Evolutionary conservation across 139 green algal genomes (phyloP).

Genomic region (Pseudopediastrum boryanum): DNA sequence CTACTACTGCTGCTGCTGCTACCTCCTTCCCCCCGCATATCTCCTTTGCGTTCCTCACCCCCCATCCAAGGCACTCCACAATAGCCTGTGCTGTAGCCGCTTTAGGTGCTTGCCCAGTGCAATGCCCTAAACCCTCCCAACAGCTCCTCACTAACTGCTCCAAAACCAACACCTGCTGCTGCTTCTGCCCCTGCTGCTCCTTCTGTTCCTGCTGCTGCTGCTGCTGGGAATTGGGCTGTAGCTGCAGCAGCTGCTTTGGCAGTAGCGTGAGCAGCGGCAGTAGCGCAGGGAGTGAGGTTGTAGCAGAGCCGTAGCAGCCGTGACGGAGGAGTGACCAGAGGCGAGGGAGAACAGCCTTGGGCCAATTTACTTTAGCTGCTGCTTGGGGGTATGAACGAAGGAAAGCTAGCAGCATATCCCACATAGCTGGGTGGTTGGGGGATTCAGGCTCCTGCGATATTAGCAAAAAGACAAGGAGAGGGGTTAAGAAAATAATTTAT

Average conservation of each 20-base stretch:
- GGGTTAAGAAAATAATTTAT: too few species aligned
- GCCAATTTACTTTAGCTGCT: constrained; percentile 48
- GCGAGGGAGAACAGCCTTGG: constrained; percentile 71
- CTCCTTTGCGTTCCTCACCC: constrained; percentile 10
- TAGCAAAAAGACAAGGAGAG: too few species aligned
- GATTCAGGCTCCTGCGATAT: constrained; percentile 67
- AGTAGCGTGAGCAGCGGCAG: constrained; percentile 70
- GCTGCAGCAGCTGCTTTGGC: constrained; percentile 34
- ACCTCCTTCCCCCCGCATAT: background rate
- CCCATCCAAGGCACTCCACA: constrained; percentile 55
- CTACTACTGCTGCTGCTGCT: constrained; percentile 11
- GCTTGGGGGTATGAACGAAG: constrained; percentile 19
- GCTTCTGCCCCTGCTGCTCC: background rate
- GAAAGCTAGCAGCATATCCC: constrained; percentile 76
- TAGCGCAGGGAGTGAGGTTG: constrained; percentile 61
- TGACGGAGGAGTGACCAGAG: constrained; percentile 70
- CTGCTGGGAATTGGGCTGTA: background rate
- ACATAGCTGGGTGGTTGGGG: constrained; percentile 71
- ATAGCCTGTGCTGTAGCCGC: constrained; percentile 44
- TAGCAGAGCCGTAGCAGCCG: constrained; percentile 67
- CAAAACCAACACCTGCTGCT: constrained; percentile 22
- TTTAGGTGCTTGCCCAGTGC: constrained; percentile 11
- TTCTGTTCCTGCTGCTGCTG: background rate
- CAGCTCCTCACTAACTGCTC: background rate
- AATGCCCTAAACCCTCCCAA: background rate